Evolutionary conservation across 306 rosid genomes (phyloP), one percentile per base, ranked within the genome.

Genomic region (Purshia tridentata): DNA sequence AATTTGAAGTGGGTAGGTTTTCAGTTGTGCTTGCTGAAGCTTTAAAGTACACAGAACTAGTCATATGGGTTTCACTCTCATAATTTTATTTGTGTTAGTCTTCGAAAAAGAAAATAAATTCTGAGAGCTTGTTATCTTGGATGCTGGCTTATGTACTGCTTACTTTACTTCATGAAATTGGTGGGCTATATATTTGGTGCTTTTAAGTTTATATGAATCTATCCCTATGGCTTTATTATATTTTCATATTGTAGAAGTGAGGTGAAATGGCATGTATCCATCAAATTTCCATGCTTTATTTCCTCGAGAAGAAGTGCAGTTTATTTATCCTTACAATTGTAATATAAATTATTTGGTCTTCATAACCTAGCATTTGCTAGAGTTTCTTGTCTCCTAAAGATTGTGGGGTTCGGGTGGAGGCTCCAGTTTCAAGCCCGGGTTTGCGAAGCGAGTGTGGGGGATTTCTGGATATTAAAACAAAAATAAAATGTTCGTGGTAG

Each of bases 1-100:
- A 92, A 92, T 81, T 77, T 82, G 72, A 85, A 84, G 84, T 77
- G 77, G 76, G 78, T 85, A 89, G 91, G 77, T 78, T 71, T 81
- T 78, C 69, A 54, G 52, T 68, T 76, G 77, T 80, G 83, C 72
- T 74, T 84, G 81, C 73, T 77, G 80, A 81, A 78, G 83, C 85
- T 77, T 77, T 72, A 61, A 76, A 77, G 66, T 61, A 84, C 75
- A 92, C 91, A 86, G 69, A 79, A 67, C 60, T 81, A 80, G 84
- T 82, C 74, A 70, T 74, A 74, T 79, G 84, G 78, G 65, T 85
- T 78, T 83, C 67, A 61, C 72, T 73, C 75, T 82, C 77, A 81
- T 79, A 65, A 42, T 66, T 59, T 84, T 79, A 78, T 59, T 70
- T 70, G 54, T 64, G 48, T 67, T 72, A n/a, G 60, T 76, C 84